A percentile compares a stretch with the other conserved stretches of the same genome.
Evolutionary conservation across 2,329 filamentous ascomycete species (phyloP).

Genomic region (Cercospora zeina): DNA sequence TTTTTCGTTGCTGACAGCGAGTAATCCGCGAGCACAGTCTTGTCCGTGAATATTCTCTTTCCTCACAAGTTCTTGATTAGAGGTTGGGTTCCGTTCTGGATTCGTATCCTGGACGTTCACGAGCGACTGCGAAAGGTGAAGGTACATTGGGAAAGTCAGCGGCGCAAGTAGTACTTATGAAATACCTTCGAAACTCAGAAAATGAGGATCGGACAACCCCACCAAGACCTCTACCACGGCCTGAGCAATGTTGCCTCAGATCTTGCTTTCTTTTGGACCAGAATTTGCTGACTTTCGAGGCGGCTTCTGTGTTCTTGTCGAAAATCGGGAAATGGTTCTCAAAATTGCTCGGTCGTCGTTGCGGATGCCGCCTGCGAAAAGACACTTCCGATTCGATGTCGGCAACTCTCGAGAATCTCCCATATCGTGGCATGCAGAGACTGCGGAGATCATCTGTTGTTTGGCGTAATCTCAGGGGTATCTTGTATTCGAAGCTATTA

Average conservation of each 20-base stretch:
- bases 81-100: background rate
- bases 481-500: background rate
- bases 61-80: background rate
- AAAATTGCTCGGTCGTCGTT: background rate
- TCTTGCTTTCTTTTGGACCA: background rate
- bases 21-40: background rate
- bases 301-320: background rate
- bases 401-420: background rate
- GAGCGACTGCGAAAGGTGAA: background rate
- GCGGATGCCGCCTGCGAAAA: background rate
- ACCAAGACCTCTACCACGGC: background rate
- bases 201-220: background rate
- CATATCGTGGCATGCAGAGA: background rate
- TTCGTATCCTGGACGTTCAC: background rate
- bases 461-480: background rate
- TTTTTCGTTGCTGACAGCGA: background rate
- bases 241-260: background rate
- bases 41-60: background rate
- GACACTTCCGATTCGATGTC: background rate
- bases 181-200: background rate
- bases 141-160: background rate
- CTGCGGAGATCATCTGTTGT: background rate
- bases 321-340: background rate
- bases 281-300: background rate
- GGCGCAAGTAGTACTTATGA: background rate